Evolutionary conservation across 164 flowering plant genomes (phyloP).

Genomic region (Aristolochia californica): DNA sequence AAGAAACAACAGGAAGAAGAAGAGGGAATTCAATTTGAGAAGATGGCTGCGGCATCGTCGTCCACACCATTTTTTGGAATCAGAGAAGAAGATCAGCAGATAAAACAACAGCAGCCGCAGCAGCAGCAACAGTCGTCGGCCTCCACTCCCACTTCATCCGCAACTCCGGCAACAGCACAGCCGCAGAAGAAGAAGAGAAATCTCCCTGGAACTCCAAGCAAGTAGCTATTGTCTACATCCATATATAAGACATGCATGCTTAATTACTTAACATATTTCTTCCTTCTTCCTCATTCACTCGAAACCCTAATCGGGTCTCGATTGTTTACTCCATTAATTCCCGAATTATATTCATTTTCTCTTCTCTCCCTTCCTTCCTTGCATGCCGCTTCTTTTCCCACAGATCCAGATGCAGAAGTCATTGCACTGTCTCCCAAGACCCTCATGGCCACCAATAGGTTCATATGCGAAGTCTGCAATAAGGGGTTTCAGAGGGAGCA

Average conservation of each 20-base stretch:
- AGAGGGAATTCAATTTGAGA: neutral
- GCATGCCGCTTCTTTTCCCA: constrained; percentile 6
- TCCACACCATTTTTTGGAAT: constrained; percentile 29
- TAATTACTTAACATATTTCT: neutral
- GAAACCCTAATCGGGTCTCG: constrained; percentile 3
- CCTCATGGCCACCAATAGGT: constrained; percentile 89
- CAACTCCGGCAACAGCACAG: constrained; percentile 23
- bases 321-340: neutral
- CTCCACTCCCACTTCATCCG: constrained; percentile 30
- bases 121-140: constrained; percentile 10
- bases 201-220: constrained; percentile 81
- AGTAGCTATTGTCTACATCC: constrained; percentile 21
- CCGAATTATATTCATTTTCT: neutral
- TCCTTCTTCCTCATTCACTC: neutral
- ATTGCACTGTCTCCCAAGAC: constrained; percentile 89
- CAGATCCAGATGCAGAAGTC: constrained; percentile 92
- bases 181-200: constrained; percentile 60
- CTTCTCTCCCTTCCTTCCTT: constrained; percentile 1
- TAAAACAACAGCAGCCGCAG: constrained; percentile 23
- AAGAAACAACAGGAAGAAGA: neutral
- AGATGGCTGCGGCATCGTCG: constrained; percentile 40
- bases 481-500: constrained; percentile 95
- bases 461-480: constrained; percentile 93
- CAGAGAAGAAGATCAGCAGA: constrained; percentile 45
- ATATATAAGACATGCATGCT: constrained; percentile 2